Evolutionary conservation across 2,329 filamentous ascomycete genomes (phyloP).

Genomic region (Ophiosphaerella korrae): DNA sequence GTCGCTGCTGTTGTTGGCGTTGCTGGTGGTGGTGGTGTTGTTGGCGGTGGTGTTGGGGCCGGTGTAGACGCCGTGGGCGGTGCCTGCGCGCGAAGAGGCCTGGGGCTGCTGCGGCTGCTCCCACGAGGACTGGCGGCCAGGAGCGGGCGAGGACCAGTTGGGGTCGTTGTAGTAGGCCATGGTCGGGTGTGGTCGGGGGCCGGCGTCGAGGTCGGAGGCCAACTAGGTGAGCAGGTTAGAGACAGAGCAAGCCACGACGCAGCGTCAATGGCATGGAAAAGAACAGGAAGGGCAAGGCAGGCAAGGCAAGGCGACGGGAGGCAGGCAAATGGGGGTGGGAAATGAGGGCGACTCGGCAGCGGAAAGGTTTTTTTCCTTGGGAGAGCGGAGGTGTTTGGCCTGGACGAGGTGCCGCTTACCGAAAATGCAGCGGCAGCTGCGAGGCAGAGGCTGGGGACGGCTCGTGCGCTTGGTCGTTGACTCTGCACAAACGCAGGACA

Average conservation of each 20-base stretch:
- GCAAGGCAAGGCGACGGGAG: slow-evolving; percentile 22
- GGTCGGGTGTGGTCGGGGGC: slow-evolving; percentile 15
- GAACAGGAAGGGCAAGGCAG: slow-evolving; percentile 20
- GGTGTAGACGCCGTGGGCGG: slow-evolving; percentile 32
- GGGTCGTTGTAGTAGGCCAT: slow-evolving; percentile 75
- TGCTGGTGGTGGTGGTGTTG: too few species aligned
- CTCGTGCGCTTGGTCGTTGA: slow-evolving; percentile 19
- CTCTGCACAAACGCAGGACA: slow-evolving; percentile 30
- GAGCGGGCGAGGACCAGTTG: slow-evolving; percentile 64
- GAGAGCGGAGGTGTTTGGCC: slow-evolving; percentile 27
- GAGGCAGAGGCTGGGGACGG: too few species aligned
- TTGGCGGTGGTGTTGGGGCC: background rate
- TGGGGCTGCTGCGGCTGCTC: slow-evolving; percentile 72
- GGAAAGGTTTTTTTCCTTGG: slow-evolving; percentile 41
- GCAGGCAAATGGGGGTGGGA: slow-evolving; percentile 32
- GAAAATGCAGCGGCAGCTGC: slow-evolving; percentile 17
- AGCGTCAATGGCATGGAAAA: slow-evolving; percentile 6
- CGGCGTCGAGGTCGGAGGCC: slow-evolving; percentile 1
- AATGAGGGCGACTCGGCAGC: slow-evolving; percentile 32
- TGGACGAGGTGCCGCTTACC: slow-evolving; percentile 38
- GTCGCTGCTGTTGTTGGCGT: slow-evolving; percentile 8
- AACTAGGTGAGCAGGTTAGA: slow-evolving; percentile 2
- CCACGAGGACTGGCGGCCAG: slow-evolving; percentile 70
- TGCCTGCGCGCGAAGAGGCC: slow-evolving; percentile 75
- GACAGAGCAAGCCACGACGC: slow-evolving; percentile 16